Evolutionary conservation across 2,329 filamentous ascomycete species (phyloP), one percentile per base, ranked within the genome.

Genomic region (Ceratocystis diversiconidia): DNA sequence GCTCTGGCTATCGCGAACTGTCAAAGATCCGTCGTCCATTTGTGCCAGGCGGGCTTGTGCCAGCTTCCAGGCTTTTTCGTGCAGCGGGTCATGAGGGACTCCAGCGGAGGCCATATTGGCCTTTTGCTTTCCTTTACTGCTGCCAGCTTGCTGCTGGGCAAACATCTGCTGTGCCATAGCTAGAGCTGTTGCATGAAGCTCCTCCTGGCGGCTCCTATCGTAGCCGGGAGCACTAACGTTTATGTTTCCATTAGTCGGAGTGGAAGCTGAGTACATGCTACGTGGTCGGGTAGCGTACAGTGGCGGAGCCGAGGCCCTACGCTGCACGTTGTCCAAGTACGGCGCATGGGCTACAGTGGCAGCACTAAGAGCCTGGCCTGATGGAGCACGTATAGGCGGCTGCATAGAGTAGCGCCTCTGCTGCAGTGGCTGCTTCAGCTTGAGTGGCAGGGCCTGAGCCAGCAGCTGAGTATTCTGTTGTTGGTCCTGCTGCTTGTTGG

Each of bases 151-250:
- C 70, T 90, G 86, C 43, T 83, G 78, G 10, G 79, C 82, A 72
- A 91, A 96, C 85, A 96, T 92, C 70, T 87, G 84, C 74, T 87
- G 88, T 5, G 92, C 91, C 90, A 96, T 95, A 10, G 88, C 89
- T 2, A 96, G 79, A 1, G 92, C 90, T 22, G 90, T 92, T 36
- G 90, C 89, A 69, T 87, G 87, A 2, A 95, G 78, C 3, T 85
- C 84, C 69, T 90, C 87, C 57, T 86, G 82, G 66, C 82, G 84
- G 68, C 82, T 85, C 73, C 85, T 82, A 71, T 96, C 90, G 22
- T 55, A 30, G 50, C 94, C 86, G 0, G 85, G 76, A 71, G 95
- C 89, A 1, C 82, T 77, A 30, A 83, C 80, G 2, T 95, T 83
- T 3, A 25, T 6, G 48, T 28, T 28, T 52, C 48, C 48, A 25